Base-by-base conservation (phyloP, 2,329 filamentous ascomycete genomes). In the Claviceps africana region DNA sequence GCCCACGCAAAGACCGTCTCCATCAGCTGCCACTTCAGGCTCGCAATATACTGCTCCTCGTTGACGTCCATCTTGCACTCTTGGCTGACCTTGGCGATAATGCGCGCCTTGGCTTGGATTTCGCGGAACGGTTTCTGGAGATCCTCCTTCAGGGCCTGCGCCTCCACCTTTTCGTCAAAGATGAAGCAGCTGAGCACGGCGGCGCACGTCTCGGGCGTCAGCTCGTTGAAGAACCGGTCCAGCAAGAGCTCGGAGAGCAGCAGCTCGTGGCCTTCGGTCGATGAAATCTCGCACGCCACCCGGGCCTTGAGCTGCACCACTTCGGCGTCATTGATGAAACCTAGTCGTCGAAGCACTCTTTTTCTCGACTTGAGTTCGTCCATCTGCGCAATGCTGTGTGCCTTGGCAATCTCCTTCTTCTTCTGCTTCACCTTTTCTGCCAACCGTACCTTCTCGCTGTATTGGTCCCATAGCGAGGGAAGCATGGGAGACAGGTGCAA, bases 311-410 rank as follows among this genome's bases (percentile, higher is more conserved):
- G 79, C 71, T 97, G 86, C 9, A 98, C 90, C 1, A 98, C 90
- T 65, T 97, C 93, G 50, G 82, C 79, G 55, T 97, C 93, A 65
- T 95, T 94, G 69, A 96, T 94, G 70, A 98, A 98, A 4, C 87
- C 88, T 11, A 98, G 79, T 51, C 93, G 88, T 47, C 94, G 88
- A 31, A 98, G 78, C 4, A 98, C 93, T 59, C 93, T 85, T 73
- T 96, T 98, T 56, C 93, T 85, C 57, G 87, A 89, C 73, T 97
- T 97, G 55, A 98, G 78, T 69, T 98, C 93, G 61, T 98, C 93
- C 56, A 97, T 77, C 67, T 98, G 91, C 54, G 93, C 84, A 54
- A 97, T 86, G 55, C 86, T 89, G 65, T 94, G 81, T 0, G 89
- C 90, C 58, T 86, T 84, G 22, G 79, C 74, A 56, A 98, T 96